phyloP scores from a whole-genome alignment of 1,284 basidiomycete genomes.

The Bjerkandera adusta region DNA sequence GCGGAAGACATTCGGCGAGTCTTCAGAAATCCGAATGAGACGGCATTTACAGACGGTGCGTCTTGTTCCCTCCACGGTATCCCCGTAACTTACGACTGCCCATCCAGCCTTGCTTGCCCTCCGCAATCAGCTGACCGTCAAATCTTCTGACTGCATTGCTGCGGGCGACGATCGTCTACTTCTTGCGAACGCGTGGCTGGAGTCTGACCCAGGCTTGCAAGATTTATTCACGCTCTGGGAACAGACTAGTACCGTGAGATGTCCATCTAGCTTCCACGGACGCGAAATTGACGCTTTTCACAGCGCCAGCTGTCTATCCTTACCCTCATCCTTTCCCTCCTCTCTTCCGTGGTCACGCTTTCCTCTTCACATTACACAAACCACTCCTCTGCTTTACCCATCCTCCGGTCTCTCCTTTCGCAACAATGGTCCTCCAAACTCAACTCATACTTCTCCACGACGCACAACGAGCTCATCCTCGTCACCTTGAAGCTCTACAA shows the following conservation, averaged over 20 bases:
- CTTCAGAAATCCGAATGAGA: conserved; percentile 26
- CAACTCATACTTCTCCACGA: conserved; percentile 55
- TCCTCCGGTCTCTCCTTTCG: conserved; percentile 57
- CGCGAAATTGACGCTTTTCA: conserved; percentile 12
- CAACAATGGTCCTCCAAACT: conserved; percentile 52
- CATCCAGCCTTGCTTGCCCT: conserved; percentile 32
- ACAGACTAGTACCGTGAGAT: conserved; percentile 42
- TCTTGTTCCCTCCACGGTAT: not conserved
- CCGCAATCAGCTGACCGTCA: conserved; percentile 55
- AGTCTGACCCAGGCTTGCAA: conserved; percentile 47
- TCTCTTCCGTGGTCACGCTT: conserved; percentile 56
- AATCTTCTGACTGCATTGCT: conserved; percentile 41
- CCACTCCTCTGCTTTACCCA: conserved; percentile 56
- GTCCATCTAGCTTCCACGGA: conserved; percentile 3
- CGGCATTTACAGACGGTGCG: conserved; percentile 27
- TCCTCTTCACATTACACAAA: conserved; percentile 64
- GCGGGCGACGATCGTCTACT: conserved; percentile 58
- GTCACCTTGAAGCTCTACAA: conserved; percentile 63
- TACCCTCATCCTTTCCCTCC: conserved; percentile 46
- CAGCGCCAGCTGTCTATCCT: conserved; percentile 46
- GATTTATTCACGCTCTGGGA: conserved; percentile 69
- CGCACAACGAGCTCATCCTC: conserved; percentile 61
- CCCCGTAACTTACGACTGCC: not conserved
- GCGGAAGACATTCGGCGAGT: conserved; percentile 27
- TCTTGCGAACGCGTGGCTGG: conserved; percentile 61